phyloP scores from a whole-genome alignment of 1,284 basidiomycete genomes.

The Trametes versicolor region DNA sequence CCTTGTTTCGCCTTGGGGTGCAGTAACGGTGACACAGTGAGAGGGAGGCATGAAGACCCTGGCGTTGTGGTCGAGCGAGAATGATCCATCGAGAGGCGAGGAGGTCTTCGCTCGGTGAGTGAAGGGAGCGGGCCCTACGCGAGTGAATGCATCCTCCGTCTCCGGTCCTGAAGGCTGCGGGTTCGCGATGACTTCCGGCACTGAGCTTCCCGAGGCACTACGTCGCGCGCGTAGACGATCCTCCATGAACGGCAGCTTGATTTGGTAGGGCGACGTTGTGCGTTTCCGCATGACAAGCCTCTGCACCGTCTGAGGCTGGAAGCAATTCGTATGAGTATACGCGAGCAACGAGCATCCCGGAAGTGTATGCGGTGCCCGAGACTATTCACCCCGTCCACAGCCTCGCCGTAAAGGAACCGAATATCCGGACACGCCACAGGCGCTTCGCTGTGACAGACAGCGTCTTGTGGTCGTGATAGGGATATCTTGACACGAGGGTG shows the following conservation, averaged over 20 bases:
- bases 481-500: not conserved
- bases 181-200: too few species aligned
- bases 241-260: slow-evolving; percentile 31
- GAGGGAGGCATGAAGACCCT: not conserved
- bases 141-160: too few species aligned
- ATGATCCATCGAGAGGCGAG: not conserved
- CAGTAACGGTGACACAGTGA: too few species aligned
- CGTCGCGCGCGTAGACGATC: slow-evolving; percentile 26
- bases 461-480: not conserved
- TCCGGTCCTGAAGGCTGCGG: too few species aligned
- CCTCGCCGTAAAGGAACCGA: not conserved
- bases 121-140: too few species aligned
- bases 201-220: not conserved
- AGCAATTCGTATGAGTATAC: not conserved
- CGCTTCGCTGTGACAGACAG: not conserved
- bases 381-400: slow-evolving; percentile 10
- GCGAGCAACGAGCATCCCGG: not conserved
- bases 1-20: too few species aligned
- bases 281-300: slow-evolving; percentile 34
- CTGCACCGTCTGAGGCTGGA: slow-evolving; percentile 27
- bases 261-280: slow-evolving; percentile 33
- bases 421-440: not conserved
- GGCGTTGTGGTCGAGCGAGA: not conserved
- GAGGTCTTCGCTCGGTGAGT: not conserved
- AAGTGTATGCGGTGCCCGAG: not conserved